Evolutionary conservation across 2,329 filamentous ascomycete genomes (phyloP), one percentile per base, ranked within the genome.

Genomic region (Beauveria caledonica): DNA sequence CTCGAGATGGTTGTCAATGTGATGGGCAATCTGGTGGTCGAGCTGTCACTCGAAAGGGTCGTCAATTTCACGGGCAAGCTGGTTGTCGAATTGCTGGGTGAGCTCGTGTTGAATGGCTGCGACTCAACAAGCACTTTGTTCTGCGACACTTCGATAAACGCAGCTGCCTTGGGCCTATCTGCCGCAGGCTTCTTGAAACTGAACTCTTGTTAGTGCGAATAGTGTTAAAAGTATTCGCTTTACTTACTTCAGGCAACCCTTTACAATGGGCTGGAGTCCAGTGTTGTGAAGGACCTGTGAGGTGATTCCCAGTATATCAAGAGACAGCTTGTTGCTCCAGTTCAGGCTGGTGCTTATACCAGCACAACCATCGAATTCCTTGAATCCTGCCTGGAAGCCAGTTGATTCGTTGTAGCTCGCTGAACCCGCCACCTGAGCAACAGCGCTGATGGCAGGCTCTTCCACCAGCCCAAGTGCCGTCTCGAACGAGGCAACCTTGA

Each of bases 371-470:
- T 69, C 54, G 1, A 33, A 62, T 5, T 65, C 61, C 11, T 53
- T 62, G 54, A 70, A 65, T 0, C 64, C 67, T 3, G 53, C 67
- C 2, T 52, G 42, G 25, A 69, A 62, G 5, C 54, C 56, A 6
- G 58, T 60, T 3, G 45, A 27, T 1, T 60, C 29, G 25, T 45
- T 45, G 19, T 67, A 45, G 3, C 58, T 58, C 9, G 66, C 62
- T 3, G 63, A 63, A 0, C 54, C 67, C 3, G 66, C 63, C 3
- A 63, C 62, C 50, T 66, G 63, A 1, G 67, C 68, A 1, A 53
- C 49, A 8, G 60, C 66, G 50, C 64, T 69, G 64, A 71, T 64
- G 15, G 66, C 68, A 3, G 70, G 69, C 63, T 70, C 68, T 44
- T 69, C 66, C 19, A 68, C 53, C 3, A 71, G 39, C 1, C 66